These are phyloP conservation scores for Oryza nivara DNA, from an alignment of 176 grass and related monocot species.

Conservation along the genomic window DNA sequence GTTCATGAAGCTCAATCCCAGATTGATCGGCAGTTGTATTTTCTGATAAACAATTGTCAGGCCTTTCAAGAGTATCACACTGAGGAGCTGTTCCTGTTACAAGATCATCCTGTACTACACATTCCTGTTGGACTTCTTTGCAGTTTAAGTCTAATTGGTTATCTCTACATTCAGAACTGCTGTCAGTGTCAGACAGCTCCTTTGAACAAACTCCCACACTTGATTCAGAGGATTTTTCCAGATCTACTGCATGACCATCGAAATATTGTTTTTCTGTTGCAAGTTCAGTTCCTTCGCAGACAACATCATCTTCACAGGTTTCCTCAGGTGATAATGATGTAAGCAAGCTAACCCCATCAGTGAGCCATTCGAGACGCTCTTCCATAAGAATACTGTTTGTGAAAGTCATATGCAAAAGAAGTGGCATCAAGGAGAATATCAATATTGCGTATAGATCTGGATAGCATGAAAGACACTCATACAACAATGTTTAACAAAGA, in stretches of 20 bases:
- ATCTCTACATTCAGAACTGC: conserved; percentile 38
- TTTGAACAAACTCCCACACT: conserved; percentile 45
- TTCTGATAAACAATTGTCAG: conserved; percentile 44
- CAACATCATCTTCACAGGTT: conserved; percentile 54
- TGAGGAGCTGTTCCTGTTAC: conserved; percentile 28
- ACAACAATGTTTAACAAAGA: conserved; percentile 31
- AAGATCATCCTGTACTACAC: conserved; percentile 30
- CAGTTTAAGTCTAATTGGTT: conserved; percentile 42
- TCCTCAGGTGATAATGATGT: conserved; percentile 74
- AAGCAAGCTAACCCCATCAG: conserved; percentile 78
- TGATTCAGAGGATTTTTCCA: conserved; percentile 51
- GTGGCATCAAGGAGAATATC: conserved; percentile 26
- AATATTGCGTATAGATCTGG: conserved; percentile 4
- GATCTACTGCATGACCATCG: conserved; percentile 37
- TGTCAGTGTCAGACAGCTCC: conserved; percentile 42
- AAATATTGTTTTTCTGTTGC: conserved; percentile 41
- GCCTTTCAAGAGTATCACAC: conserved; percentile 16
- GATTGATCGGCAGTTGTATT: conserved; percentile 32
- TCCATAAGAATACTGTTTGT: conserved; percentile 81
- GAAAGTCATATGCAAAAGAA: conserved; percentile 26
- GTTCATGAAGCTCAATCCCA: conserved; percentile 31
- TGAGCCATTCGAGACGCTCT: conserved; percentile 92
- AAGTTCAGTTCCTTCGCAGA: conserved; percentile 48
- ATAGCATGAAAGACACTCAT: conserved; percentile 33
- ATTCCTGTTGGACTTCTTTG: conserved; percentile 35